These are phyloP conservation scores for Puccinia brachypodii DNA, from an alignment of 1,284 basidiomycete genomes.

Conservation along the genomic window DNA sequence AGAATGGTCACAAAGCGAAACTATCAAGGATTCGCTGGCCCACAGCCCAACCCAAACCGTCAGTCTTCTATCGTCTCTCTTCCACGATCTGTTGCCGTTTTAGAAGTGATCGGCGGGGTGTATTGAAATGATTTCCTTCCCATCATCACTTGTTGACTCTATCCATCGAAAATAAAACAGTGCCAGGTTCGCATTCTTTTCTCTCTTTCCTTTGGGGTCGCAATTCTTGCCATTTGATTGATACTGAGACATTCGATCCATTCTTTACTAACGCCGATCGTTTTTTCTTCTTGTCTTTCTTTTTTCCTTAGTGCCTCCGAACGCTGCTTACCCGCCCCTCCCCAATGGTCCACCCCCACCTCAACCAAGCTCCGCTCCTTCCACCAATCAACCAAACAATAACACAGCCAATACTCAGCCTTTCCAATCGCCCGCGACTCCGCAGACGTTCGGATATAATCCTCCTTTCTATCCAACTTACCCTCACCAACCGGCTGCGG, in stretches of 20 bases:
- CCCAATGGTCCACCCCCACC: slow-evolving; percentile 42
- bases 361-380: slow-evolving; percentile 25
- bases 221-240: background rate
- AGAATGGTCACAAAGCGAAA: slow-evolving; percentile 40
- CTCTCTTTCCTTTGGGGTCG: background rate
- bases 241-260: background rate
- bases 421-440: background rate
- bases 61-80: background rate
- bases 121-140: background rate
- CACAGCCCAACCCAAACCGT: slow-evolving; percentile 39
- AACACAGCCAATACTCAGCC: too few species aligned
- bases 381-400: slow-evolving; percentile 17
- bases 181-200: background rate
- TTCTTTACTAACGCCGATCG: background rate
- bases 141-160: background rate
- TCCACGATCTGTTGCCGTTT: background rate
- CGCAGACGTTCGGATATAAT: too few species aligned
- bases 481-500: background rate
- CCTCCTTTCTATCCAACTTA: too few species aligned
- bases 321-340: slow-evolving; percentile 38
- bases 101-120: background rate
- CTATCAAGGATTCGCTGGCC: slow-evolving; percentile 44
- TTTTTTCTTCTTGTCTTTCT: too few species aligned
- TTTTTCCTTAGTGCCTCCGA: slow-evolving; percentile 15
- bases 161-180: background rate